These are phyloP conservation scores for Talaromyces funiculosus DNA, from an alignment of 2,329 filamentous ascomycete species.

Conservation along the genomic window DNA sequence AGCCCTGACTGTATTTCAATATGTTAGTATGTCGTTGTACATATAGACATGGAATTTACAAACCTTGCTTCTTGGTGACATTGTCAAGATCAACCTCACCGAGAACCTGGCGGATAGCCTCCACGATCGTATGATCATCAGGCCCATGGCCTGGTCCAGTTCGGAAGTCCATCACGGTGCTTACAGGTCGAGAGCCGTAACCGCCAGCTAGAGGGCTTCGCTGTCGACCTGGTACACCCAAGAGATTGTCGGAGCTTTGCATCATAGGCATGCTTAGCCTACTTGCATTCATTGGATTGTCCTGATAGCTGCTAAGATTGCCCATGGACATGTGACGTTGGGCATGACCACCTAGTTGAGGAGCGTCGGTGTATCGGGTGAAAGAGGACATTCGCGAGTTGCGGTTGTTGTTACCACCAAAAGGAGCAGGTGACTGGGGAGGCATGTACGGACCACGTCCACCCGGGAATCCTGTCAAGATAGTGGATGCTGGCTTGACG, in stretches of 20 bases:
- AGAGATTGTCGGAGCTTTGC: conserved; percentile 42
- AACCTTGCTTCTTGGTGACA: conserved; percentile 94
- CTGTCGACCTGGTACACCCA: conserved; percentile 30
- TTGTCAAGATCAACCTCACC: conserved; percentile 86
- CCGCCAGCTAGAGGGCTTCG: conserved; percentile 47
- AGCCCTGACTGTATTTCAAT: conserved; percentile 55
- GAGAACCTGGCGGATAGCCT: conserved; percentile 77
- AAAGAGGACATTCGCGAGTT: conserved; percentile 67
- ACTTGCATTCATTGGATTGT: conserved; percentile 38
- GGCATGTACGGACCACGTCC: conserved; percentile 67
- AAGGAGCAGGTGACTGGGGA: conserved; percentile 72
- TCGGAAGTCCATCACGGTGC: conserved; percentile 55
- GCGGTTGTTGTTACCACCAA: conserved; percentile 51
- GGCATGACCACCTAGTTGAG: conserved; percentile 34
- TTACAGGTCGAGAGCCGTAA: conserved; percentile 46
- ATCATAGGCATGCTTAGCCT: conserved; percentile 38
- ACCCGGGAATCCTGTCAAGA: conserved; percentile 75
- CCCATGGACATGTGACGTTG: conserved; percentile 58
- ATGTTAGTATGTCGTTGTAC: background rate
- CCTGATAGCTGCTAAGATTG: conserved; percentile 45
- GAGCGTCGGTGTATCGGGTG: conserved; percentile 59
- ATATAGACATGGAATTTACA: conserved; percentile 20
- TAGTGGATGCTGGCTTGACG: conserved; percentile 76
- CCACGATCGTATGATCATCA: conserved; percentile 72
- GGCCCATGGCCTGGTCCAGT: conserved; percentile 54